phyloP scores from a whole-genome alignment of 768 basidiomycete species.

The Boletus coccyginus region DNA sequence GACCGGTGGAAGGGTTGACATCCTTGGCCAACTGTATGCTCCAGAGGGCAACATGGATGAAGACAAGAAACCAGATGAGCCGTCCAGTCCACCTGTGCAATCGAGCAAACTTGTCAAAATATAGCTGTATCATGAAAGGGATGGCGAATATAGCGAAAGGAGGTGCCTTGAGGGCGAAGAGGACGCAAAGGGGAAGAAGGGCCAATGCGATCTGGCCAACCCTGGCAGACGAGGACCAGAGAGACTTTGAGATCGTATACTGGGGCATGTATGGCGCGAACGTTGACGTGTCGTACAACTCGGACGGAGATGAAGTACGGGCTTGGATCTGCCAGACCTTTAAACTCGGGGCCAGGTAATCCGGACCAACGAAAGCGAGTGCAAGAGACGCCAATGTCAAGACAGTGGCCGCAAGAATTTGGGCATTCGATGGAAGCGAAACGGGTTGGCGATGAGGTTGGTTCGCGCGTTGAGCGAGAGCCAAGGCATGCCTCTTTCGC shows the following conservation, averaged over 20 bases:
- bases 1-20: constrained; percentile 39
- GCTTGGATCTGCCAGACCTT: constrained; percentile 43
- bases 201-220: constrained; percentile 72
- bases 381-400: constrained; percentile 43
- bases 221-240: constrained; percentile 70
- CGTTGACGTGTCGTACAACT: constrained; percentile 28
- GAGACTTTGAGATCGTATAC: constrained; percentile 62
- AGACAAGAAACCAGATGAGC: constrained; percentile 61
- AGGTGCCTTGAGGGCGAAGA: constrained; percentile 67
- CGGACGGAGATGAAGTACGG: constrained; percentile 20
- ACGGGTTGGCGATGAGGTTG: constrained; percentile 40
- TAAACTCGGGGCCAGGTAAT: constrained; percentile 57
- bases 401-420: constrained; percentile 49
- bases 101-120: constrained; percentile 72
- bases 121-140: constrained; percentile 57
- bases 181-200: constrained; percentile 64
- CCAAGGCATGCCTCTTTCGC: constrained; percentile 45
- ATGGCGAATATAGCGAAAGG: constrained; percentile 73
- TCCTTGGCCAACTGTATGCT: constrained; percentile 62
- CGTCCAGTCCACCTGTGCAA: constrained; percentile 72
- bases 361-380: constrained; percentile 58
- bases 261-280: constrained; percentile 44
- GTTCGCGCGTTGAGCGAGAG: constrained; percentile 31
- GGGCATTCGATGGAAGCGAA: constrained; percentile 61
- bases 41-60: constrained; percentile 66